Conservation (phyloP, 495 filamentous ascomycete genomes). For the Evansstolkia leycettana region DNA sequence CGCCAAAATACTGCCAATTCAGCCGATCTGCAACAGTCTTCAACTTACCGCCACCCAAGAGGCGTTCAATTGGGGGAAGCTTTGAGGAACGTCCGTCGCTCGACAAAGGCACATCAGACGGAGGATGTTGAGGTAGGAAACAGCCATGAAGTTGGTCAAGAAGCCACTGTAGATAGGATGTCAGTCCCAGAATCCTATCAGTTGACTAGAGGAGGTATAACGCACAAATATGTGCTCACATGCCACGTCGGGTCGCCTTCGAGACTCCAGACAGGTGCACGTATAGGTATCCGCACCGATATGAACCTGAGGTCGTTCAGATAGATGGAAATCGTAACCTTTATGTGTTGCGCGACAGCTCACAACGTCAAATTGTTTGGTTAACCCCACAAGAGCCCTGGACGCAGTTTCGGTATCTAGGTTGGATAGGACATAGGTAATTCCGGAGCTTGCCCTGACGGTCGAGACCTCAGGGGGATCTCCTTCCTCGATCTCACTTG, state of each 20-base stretch:
- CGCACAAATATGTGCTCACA: conserved; percentile 38
- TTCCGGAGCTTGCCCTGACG: conserved; percentile 23
- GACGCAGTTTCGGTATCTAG: conserved; percentile 24
- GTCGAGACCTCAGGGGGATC: conserved; percentile 10
- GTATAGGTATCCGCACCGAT: conserved; percentile 15
- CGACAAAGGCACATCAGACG: conserved; percentile 17
- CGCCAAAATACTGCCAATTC: conserved; percentile 24
- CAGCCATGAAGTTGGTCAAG: conserved; percentile 31
- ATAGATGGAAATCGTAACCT: conserved; percentile 26
- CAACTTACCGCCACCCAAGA: conserved; percentile 23
- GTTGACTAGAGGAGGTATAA: not conserved
- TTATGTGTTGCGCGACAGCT: conserved; percentile 17
- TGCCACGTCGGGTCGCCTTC: conserved; percentile 17
- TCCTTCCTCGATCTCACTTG: conserved; percentile 7
- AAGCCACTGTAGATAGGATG: conserved; percentile 23
- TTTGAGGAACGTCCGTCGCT: conserved; percentile 22
- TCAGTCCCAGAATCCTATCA: not conserved
- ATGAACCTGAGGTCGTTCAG: conserved; percentile 21
- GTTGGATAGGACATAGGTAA: conserved; percentile 28
- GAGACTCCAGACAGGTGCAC: conserved; percentile 28
- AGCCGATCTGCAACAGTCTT: conserved; percentile 24
- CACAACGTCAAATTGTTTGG: conserved; percentile 22
- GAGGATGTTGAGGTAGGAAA: conserved; percentile 14
- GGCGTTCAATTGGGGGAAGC: conserved; percentile 21
- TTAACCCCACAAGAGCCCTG: conserved; percentile 24